phyloP scores from a whole-genome alignment of 2,329 filamentous ascomycete genomes.

The Lasiodiplodia theobromae region DNA sequence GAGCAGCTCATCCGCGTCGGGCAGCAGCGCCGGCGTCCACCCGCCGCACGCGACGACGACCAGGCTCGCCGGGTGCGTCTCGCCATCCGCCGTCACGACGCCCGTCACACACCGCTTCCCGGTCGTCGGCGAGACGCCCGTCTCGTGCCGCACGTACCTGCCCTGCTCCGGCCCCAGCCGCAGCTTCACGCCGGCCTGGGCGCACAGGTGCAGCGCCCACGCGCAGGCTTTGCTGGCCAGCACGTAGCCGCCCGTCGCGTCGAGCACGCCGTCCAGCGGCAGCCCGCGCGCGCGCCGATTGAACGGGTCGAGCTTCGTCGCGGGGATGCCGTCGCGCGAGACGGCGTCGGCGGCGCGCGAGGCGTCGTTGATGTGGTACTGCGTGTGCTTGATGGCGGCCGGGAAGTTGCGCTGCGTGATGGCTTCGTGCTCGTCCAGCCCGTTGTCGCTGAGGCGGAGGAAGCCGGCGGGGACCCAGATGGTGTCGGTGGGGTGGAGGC shows the following conservation, averaged over 20 bases:
- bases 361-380: conserved; percentile 37
- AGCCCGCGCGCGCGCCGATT: not conserved
- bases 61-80: conserved; percentile 50
- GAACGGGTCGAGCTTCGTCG: conserved; percentile 28
- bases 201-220: conserved; percentile 54
- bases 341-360: conserved; percentile 23
- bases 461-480: conserved; percentile 39
- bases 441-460: conserved; percentile 33
- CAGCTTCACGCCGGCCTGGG: conserved; percentile 51
- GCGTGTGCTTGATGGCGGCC: conserved; percentile 35
- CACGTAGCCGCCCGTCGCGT: conserved; percentile 56
- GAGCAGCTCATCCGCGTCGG: conserved; percentile 50
- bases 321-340: conserved; percentile 6
- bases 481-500: conserved; percentile 4
- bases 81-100: conserved; percentile 52
- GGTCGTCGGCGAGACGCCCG: not conserved
- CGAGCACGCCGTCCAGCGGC: conserved; percentile 40
- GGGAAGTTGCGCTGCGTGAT: conserved; percentile 38
- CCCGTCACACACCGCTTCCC: conserved; percentile 44
- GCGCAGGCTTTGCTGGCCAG: conserved; percentile 57
- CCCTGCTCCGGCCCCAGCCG: conserved; percentile 43
- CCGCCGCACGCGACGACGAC: conserved; percentile 53
- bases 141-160: not conserved
- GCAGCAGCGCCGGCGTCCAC: conserved; percentile 54
- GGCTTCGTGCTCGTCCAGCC: conserved; percentile 34